These are phyloP conservation scores for Colletotrichum plurivorum DNA, from an alignment of 2,329 filamentous ascomycete genomes.

Conservation along the genomic window DNA sequence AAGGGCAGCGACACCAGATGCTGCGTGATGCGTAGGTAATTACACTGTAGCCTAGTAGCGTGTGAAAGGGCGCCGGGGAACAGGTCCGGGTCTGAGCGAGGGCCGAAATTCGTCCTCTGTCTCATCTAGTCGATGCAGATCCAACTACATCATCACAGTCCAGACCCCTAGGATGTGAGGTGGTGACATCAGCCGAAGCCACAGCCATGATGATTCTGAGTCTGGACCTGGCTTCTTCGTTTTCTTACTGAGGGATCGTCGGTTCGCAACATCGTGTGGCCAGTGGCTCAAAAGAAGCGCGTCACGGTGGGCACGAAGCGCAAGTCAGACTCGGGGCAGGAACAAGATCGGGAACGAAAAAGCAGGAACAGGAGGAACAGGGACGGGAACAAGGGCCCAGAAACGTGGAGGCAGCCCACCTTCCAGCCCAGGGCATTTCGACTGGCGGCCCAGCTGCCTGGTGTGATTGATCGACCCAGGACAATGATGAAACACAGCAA, in stretches of 20 bases:
- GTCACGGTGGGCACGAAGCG: slow-evolving; percentile 28
- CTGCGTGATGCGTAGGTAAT: too few species aligned
- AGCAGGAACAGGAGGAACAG: slow-evolving; percentile 14
- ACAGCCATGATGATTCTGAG: neutral
- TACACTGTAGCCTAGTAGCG: neutral
- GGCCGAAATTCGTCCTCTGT: slow-evolving; percentile 16
- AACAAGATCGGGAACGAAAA: slow-evolving; percentile 9
- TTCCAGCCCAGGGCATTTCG: slow-evolving; percentile 10
- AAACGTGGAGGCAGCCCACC: slow-evolving; percentile 35
- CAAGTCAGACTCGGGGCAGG: slow-evolving; percentile 13
- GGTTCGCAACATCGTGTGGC: slow-evolving; percentile 13
- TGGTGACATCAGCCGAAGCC: slow-evolving; percentile 31
- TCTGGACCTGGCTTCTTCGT: neutral
- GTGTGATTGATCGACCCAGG: slow-evolving; percentile 25
- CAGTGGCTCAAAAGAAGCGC: slow-evolving; percentile 12
- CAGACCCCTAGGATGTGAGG: neutral
- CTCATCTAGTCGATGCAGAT: slow-evolving; percentile 9
- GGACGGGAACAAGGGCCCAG: slow-evolving; percentile 12
- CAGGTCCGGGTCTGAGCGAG: slow-evolving; percentile 10
- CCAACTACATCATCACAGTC: slow-evolving; percentile 2
- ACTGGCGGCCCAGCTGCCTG: slow-evolving; percentile 29
- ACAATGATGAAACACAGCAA: slow-evolving; percentile 37
- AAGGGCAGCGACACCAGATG: slow-evolving; percentile 14
- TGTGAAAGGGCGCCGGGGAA: neutral
- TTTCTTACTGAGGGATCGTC: slow-evolving; percentile 8